phyloP scores from a whole-genome alignment of 805 yeast genomes.

The Ogataea polymorpha region DNA sequence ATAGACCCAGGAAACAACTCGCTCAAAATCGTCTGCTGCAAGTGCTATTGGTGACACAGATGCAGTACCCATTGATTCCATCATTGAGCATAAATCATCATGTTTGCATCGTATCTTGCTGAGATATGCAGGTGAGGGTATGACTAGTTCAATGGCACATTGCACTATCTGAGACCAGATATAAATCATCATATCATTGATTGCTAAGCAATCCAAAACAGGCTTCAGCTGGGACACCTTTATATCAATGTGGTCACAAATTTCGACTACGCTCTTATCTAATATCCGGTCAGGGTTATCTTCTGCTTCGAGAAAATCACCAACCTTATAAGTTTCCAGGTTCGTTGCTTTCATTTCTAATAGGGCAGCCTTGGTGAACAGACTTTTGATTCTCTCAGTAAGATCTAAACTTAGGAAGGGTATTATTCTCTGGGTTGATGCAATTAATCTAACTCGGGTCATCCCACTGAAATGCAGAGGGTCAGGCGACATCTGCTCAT shows the following conservation, averaged over 20 bases:
- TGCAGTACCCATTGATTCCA: too few species aligned
- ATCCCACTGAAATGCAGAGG: too few species aligned
- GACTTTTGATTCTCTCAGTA: slow-evolving; percentile 2
- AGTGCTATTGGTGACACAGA: too few species aligned
- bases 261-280: slow-evolving; percentile 10
- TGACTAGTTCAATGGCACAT: slow-evolving; percentile 11
- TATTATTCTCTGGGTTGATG: too few species aligned
- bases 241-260: slow-evolving; percentile 7
- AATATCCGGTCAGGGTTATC: slow-evolving; percentile 11
- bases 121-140: slow-evolving; percentile 14
- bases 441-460: too few species aligned
- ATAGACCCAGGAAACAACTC: slow-evolving; percentile 23
- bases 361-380: slow-evolving; percentile 11
- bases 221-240: slow-evolving; percentile 8
- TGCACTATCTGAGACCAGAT: slow-evolving; percentile 15
- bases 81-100: too few species aligned
- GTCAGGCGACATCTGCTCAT: too few species aligned
- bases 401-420: slow-evolving; percentile 1
- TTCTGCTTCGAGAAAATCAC: slow-evolving; percentile 10
- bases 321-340: slow-evolving; percentile 9
- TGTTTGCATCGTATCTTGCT: too few species aligned
- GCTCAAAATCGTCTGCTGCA: slow-evolving; percentile 9
- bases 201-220: slow-evolving; percentile 11
- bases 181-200: slow-evolving; percentile 13
- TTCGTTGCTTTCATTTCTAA: slow-evolving; percentile 2